phyloP scores from a whole-genome alignment of 495 filamentous ascomycete genomes.

The Aspergillus coremiiformis region DNA sequence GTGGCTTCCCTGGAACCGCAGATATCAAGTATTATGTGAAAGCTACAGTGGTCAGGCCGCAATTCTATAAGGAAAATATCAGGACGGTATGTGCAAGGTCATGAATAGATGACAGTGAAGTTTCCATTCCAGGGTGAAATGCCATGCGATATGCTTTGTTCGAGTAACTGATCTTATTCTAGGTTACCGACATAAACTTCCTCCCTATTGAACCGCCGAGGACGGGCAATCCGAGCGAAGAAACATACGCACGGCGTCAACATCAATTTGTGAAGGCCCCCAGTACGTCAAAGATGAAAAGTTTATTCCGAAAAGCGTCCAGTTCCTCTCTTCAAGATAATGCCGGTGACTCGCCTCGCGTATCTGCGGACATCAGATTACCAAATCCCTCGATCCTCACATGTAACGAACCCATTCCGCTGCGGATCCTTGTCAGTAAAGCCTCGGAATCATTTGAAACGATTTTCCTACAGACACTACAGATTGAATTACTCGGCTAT shows the following conservation, averaged over 20 bases:
- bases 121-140: neutral
- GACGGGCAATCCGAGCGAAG: constrained; percentile 55
- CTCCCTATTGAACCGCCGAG: constrained; percentile 87
- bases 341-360: constrained; percentile 34
- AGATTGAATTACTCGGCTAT: constrained; percentile 71
- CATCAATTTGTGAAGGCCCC: constrained; percentile 59
- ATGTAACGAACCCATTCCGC: constrained; percentile 75
- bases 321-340: constrained; percentile 18
- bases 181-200: constrained; percentile 66
- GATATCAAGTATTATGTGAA: constrained; percentile 93
- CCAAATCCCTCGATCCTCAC: constrained; percentile 86
- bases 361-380: constrained; percentile 70
- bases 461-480: constrained; percentile 67
- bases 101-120: neutral
- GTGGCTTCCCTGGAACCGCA: constrained; percentile 71
- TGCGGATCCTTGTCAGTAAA: constrained; percentile 72
- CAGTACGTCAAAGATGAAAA: constrained; percentile 38
- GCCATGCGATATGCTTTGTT: neutral
- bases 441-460: constrained; percentile 54
- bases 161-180: neutral
- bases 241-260: constrained; percentile 74
- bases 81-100: constrained; percentile 42
- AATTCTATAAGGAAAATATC: constrained; percentile 81
- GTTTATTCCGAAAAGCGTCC: constrained; percentile 46
- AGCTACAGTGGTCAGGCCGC: constrained; percentile 73